A percentile compares a stretch with the other conserved stretches of the same genome.
Conservation (phyloP, 164 flowering plant species). For the Tetrastigma voinierianum region DNA sequence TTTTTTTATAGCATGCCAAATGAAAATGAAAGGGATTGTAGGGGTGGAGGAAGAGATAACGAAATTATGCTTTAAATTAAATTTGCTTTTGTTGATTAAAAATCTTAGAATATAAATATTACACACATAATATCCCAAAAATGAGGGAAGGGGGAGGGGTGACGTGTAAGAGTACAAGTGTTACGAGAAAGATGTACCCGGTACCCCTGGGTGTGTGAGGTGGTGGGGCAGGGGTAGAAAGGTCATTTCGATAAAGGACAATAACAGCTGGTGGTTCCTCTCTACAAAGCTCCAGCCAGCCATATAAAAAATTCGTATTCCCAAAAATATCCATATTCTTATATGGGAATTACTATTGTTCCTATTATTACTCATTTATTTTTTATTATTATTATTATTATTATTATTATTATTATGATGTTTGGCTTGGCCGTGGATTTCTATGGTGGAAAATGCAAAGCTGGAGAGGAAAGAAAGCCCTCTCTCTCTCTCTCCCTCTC, state of each 20-base stretch:
- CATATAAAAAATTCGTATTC: background rate
- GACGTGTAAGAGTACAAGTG: background rate
- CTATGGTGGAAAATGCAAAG: slow-evolving; percentile 36
- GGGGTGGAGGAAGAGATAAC: too few relatives aligned
- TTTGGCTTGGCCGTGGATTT: slow-evolving; percentile 22
- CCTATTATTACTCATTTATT: background rate
- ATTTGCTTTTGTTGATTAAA: too few relatives aligned
- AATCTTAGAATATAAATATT: too few relatives aligned
- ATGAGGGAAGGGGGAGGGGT: background rate
- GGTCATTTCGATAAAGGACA: slow-evolving; percentile 20
- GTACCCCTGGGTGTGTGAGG: too few relatives aligned
- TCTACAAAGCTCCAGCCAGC: slow-evolving; percentile 3
- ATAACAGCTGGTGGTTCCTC: slow-evolving; percentile 18
- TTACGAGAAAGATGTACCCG: background rate
- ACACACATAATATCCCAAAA: background rate
- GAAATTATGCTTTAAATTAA: too few relatives aligned
- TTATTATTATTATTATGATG: background rate
- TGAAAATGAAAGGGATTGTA: background rate
- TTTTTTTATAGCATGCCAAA: too few relatives aligned
- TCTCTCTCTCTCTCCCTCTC: slow-evolving; percentile 17
- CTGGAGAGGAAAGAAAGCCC: slow-evolving; percentile 11
- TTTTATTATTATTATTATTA: background rate
- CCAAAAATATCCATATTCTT: background rate
- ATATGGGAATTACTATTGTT: background rate
- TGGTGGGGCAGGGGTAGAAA: slow-evolving; percentile 5